phyloP scores from a whole-genome alignment of 2,329 filamentous ascomycete species.

The Pseudogymnoascus sp. region DNA sequence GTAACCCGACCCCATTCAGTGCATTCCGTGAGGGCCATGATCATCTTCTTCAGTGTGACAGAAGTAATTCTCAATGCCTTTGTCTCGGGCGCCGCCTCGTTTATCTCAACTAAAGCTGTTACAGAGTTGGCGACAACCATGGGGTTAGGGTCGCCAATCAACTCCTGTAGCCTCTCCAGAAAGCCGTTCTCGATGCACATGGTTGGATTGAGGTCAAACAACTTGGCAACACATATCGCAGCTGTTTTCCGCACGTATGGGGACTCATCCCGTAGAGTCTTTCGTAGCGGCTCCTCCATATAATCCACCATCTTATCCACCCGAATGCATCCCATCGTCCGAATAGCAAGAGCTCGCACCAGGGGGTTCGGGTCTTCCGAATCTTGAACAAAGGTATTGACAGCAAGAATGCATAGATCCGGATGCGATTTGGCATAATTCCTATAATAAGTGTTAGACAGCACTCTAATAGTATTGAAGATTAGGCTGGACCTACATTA shows the following conservation, averaged over 20 bases:
- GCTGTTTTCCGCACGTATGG: constrained; percentile 98
- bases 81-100: constrained; percentile 84
- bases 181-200: constrained; percentile 98
- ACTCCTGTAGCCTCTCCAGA: constrained; percentile 83
- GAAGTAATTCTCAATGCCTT: constrained; percentile 77
- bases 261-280: constrained; percentile 93
- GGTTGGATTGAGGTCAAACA: constrained; percentile 86
- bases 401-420: constrained; percentile 94
- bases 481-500: constrained; percentile 60
- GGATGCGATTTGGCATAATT: constrained; percentile 99
- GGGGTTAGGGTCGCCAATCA: constrained; percentile 95
- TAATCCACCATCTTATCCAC: constrained; percentile 99
- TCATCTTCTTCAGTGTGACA: constrained; percentile 82
- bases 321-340: constrained; percentile 97
- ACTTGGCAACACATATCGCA: constrained; percentile 93
- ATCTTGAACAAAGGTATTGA: constrained; percentile 99
- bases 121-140: constrained; percentile 99
- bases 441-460: constrained; percentile 43
- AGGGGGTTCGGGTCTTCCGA: constrained; percentile 97
- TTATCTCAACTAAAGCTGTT: constrained; percentile 85
- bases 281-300: constrained; percentile 95
- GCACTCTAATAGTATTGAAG: not conserved
- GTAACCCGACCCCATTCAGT: constrained; percentile 98
- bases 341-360: constrained; percentile 86
- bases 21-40: constrained; percentile 95